Evolutionary conservation across 495 filamentous ascomycete species (phyloP).

Genomic region (Massariosphaeria phaeospora): DNA sequence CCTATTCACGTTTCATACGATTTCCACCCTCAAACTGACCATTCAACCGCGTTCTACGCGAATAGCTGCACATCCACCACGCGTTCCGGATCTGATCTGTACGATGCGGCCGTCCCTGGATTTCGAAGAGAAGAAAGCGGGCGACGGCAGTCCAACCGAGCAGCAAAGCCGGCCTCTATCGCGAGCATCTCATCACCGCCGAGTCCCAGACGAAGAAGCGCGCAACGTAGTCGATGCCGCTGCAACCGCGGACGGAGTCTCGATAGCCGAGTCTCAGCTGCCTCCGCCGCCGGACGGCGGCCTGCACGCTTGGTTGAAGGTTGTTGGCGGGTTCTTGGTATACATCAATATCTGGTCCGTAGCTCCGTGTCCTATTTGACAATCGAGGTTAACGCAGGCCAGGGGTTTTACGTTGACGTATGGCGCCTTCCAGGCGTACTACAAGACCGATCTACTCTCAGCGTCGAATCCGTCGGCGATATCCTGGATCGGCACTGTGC

Average conservation of each 20-base stretch:
- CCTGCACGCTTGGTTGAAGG: constrained; percentile 31
- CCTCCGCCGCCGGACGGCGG: constrained; percentile 28
- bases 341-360: constrained; percentile 33
- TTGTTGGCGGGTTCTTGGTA: constrained; percentile 27
- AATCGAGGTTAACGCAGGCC: background rate
- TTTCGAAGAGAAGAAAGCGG: constrained; percentile 8
- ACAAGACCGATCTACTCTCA: constrained; percentile 25
- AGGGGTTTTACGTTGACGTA: constrained; percentile 32
- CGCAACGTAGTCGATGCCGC: too few relatives aligned
- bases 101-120: background rate
- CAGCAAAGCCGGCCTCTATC: background rate
- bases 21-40: too few relatives aligned
- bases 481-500: constrained; percentile 39
- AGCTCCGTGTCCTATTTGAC: background rate
- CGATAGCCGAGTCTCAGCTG: background rate
- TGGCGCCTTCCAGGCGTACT: constrained; percentile 39
- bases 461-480: constrained; percentile 32
- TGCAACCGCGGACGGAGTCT: background rate
- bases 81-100: too few relatives aligned
- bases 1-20: too few relatives aligned
- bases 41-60: too few relatives aligned
- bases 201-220: background rate
- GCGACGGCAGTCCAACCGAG: background rate
- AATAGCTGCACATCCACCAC: too few relatives aligned
- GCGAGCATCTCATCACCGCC: background rate